Evolutionary conservation across 2,329 filamentous ascomycete genomes (phyloP).

Genomic region (Phialocephala subalpina): DNA sequence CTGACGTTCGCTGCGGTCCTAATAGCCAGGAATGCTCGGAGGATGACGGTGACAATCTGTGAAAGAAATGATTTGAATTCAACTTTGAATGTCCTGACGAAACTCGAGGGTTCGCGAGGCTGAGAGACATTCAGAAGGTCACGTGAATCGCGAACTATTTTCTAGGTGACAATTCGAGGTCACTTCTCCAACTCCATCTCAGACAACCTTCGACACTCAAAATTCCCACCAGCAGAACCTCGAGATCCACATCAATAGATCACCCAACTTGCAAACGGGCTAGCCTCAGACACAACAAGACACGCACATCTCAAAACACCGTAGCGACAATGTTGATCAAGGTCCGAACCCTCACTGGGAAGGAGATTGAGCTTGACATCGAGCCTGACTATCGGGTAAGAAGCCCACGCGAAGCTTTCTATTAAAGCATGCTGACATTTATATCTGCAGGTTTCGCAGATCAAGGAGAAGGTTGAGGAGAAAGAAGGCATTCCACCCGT

Average conservation of each 20-base stretch:
- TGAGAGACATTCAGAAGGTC: too few species aligned
- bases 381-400: slow-evolving; percentile 89
- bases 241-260: background rate
- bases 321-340: slow-evolving; percentile 54
- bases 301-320: background rate
- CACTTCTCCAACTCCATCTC: background rate
- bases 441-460: slow-evolving; percentile 77
- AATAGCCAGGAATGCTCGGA: too few species aligned
- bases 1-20: too few species aligned
- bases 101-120: too few species aligned
- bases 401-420: background rate
- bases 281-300: background rate
- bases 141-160: background rate
- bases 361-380: slow-evolving; percentile 98
- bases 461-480: slow-evolving; percentile 99
- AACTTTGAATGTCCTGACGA: background rate
- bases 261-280: background rate
- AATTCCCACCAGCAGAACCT: background rate
- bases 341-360: slow-evolving; percentile 96
- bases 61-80: too few species aligned
- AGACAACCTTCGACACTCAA: background rate
- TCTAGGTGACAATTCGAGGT: background rate
- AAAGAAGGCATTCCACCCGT: slow-evolving; percentile 98
- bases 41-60: too few species aligned
- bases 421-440: background rate